These are phyloP conservation scores for Ajuga reptans DNA, from an alignment of 305 asterid species.

Conservation along the genomic window DNA sequence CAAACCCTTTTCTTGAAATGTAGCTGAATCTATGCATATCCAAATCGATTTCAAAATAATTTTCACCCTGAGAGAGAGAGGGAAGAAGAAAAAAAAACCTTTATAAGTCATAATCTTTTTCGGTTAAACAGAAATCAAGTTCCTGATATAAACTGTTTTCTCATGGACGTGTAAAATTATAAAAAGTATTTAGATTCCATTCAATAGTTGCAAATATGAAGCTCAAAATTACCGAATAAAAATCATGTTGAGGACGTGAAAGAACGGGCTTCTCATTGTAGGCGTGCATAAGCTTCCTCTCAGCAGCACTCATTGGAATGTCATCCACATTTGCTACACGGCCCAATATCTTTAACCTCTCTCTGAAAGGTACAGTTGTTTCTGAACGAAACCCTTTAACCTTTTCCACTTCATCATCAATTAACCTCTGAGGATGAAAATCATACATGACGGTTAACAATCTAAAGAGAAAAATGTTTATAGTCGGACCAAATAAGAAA, in stretches of 20 bases:
- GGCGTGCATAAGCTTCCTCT: conserved; percentile 95
- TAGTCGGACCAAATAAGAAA: background rate
- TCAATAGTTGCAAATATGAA: background rate
- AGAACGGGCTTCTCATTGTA: conserved; percentile 95
- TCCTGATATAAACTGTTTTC: background rate
- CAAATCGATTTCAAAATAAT: conserved; percentile 84
- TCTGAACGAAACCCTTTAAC: conserved; percentile 76
- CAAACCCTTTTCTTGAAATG: conserved; percentile 92
- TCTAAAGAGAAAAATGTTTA: background rate
- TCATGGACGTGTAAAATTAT: background rate
- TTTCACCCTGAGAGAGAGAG: conserved; percentile 50
- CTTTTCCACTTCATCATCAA: conserved; percentile 78
- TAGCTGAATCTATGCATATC: conserved; percentile 97
- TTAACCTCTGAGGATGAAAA: conserved; percentile 45
- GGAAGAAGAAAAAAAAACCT: too few species aligned
- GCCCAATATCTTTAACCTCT: conserved; percentile 85
- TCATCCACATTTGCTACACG: conserved; percentile 88
- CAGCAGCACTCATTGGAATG: conserved; percentile 76
- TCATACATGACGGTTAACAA: background rate
- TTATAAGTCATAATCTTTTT: too few species aligned
- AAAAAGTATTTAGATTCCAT: background rate
- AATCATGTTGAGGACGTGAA: conserved; percentile 94
- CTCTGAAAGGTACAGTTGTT: conserved; percentile 65
- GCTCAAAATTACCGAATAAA: conserved; percentile 46
- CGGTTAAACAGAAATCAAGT: too few species aligned